Evolutionary conservation across 2,329 filamentous ascomycete species (phyloP).

Genomic region (Ilyonectria destructans): DNA sequence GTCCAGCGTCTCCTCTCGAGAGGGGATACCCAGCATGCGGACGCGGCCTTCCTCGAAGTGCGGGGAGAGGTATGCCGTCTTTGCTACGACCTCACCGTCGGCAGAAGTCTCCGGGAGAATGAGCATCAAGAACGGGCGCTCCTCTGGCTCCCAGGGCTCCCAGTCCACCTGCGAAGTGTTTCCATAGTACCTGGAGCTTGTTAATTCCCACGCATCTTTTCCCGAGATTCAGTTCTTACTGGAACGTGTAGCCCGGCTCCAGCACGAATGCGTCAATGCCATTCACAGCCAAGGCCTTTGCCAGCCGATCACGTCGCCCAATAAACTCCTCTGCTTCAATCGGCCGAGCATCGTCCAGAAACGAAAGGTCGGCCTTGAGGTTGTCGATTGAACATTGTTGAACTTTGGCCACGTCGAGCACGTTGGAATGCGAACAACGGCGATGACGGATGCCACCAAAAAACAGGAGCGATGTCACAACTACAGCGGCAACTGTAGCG

Average conservation of each 20-base stretch:
- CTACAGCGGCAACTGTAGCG: conserved; percentile 11
- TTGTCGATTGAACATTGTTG: conserved; percentile 68
- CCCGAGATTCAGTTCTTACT: conserved; percentile 53
- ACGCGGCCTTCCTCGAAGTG: conserved; percentile 75
- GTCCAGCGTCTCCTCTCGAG: conserved; percentile 63
- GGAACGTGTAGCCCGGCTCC: conserved; percentile 77
- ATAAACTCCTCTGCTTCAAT: conserved; percentile 69
- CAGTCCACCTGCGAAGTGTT: conserved; percentile 75
- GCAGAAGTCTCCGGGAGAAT: conserved; percentile 63
- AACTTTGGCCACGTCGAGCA: conserved; percentile 35
- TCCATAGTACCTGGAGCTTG: conserved; percentile 65
- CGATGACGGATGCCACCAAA: conserved; percentile 26
- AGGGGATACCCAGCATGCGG: conserved; percentile 72
- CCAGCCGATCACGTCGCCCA: conserved; percentile 70
- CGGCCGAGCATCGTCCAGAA: conserved; percentile 65
- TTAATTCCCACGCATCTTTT: not conserved
- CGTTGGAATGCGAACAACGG: conserved; percentile 10
- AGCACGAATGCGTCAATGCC: conserved; percentile 72
- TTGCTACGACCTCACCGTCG: conserved; percentile 63
- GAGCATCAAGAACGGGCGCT: conserved; percentile 76
- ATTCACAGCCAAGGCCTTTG: conserved; percentile 67
- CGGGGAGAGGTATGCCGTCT: conserved; percentile 72
- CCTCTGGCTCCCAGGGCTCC: conserved; percentile 78
- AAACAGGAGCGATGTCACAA: conserved; percentile 20
- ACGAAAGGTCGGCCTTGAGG: conserved; percentile 65